Evolutionary conservation across 352 stramenopile species (phyloP), one percentile per base, ranked within the genome.

Genomic region (Globisporangium cylindrosporum): DNA sequence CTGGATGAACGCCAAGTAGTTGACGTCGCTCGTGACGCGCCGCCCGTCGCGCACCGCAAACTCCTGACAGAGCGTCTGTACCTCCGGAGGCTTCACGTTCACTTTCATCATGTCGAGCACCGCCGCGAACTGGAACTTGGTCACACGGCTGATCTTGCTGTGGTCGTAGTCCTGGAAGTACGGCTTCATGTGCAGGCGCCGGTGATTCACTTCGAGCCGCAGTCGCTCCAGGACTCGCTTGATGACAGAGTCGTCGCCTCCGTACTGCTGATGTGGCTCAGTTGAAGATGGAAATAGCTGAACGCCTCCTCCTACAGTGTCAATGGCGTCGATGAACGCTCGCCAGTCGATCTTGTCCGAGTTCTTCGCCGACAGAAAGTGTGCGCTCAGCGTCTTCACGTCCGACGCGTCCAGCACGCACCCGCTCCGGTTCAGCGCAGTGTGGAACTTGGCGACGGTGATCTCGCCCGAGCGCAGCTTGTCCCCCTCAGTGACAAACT

Each of bases 111-210:
- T 90, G 70, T 95, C 82, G 10, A 95, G 78, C 62, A 95, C 86
- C 0, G 86, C 85, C 8, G 84, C 86, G 41, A 92, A 94, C 72
- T 95, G 88, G 68, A 85, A 92, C 72, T 90, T 91, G 51, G 80
- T 94, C 65, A 95, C 86, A 38, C 77, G 82, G 2, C 74, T 83
- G 62, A 87, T 73, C 41, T 77, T 82, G 72, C 88, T 95, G 72
- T 88, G 83, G 73, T 94, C 86, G 70, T 94, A 94, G 73, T 95
- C 86, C 68, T 94, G 83, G 71, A 93, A 94, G 71, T 93, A 94
- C 27, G 88, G 84, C 76, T 95, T 95, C 81, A 95, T 90, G 74
- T 94, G 81, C 22, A 94, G 55, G 2, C 86, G 81, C 1, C 83
- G 81, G 46, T 88, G 77, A 66, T 81, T 85, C 22, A 94, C 81